Conservation (phyloP, 768 basidiomycete genomes). For the Rhodosporidiobolus sp. region DNA sequence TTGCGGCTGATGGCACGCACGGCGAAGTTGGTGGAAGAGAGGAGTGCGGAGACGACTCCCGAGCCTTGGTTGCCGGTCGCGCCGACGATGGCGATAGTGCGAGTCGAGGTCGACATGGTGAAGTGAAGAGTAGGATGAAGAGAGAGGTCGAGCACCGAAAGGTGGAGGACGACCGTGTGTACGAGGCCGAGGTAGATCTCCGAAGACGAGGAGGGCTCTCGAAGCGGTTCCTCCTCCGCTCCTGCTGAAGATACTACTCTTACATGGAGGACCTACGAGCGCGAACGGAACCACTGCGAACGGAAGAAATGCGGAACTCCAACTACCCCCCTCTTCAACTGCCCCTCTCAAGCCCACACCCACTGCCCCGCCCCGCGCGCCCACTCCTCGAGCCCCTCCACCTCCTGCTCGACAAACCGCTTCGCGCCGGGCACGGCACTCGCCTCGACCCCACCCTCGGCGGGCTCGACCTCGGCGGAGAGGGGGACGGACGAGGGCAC, state of each 20-base stretch:
- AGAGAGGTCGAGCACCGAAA: too few relatives aligned
- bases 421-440: constrained; percentile 17
- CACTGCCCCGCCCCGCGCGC: constrained; percentile 30
- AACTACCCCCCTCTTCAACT: too few relatives aligned
- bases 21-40: constrained; percentile 5
- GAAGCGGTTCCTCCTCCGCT: too few relatives aligned
- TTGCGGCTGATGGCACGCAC: constrained; percentile 18
- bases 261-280: too few relatives aligned
- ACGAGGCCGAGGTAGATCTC: too few relatives aligned
- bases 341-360: constrained; percentile 29
- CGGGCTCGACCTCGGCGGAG: constrained; percentile 8
- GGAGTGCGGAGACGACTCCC: constrained; percentile 8
- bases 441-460: constrained; percentile 40
- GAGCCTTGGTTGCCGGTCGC: constrained; percentile 18
- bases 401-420: constrained; percentile 25
- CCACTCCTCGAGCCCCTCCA: constrained; percentile 35
- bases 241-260: too few relatives aligned
- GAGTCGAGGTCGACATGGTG: too few relatives aligned
- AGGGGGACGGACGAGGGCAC: not conserved
- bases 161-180: too few relatives aligned
- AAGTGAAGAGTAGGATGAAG: too few relatives aligned
- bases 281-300: too few relatives aligned
- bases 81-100: constrained; percentile 17
- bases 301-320: too few relatives aligned
- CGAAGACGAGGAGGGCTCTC: too few relatives aligned